Evolutionary conservation across 148 eudicot species (phyloP), one percentile per base, ranked within the genome.

Genomic region (Silene latifolia): DNA sequence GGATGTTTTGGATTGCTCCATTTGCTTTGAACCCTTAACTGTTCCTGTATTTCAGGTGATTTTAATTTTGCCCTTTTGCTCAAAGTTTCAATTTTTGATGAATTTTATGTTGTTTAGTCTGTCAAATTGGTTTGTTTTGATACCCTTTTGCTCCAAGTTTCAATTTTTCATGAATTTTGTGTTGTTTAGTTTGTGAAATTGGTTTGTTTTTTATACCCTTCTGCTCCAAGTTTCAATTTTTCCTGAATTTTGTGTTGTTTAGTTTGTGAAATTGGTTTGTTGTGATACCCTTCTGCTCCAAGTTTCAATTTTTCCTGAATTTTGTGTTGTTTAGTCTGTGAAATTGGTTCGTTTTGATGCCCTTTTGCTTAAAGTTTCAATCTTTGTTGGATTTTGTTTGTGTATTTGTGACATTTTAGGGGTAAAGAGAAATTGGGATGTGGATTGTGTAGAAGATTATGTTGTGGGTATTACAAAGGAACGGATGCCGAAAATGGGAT

Each of bases 1-100:
- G n/a, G 97, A 91, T 80, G 97, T 94, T 60, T 74, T 94, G 42
- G 98, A 92, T 76, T 92, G 98, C 77, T 74, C 91, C 32, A 85
- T 90, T 65, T 92, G 96, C 80, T 72, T 81, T 62, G 83, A 86
- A 12, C 82, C 89, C 39, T 85, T 90, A 79, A 79, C 76, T 56
- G 35, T 82, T 73, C 98, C 96, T 35, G 96, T 92, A 14, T 90
- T 80, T 78, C 96, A 92, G 96, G 98, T 92, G 2, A 17, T 8
- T 25, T n/a, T 1, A 21, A 39, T 44, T 60, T 19, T 8, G 0
- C 19, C 42, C 21, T n/a, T 63, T 54, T 27, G 11, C 4, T 74
- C 6, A 48, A 46, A 53, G 24, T 67, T 19, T 69, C 18, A 27
- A 15, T 76, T 27, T 58, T 53, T 75, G 35, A 54, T 54, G 9